Base-by-base conservation (phyloP, 495 filamentous ascomycete genomes). In the Xylaria nigripes region DNA sequence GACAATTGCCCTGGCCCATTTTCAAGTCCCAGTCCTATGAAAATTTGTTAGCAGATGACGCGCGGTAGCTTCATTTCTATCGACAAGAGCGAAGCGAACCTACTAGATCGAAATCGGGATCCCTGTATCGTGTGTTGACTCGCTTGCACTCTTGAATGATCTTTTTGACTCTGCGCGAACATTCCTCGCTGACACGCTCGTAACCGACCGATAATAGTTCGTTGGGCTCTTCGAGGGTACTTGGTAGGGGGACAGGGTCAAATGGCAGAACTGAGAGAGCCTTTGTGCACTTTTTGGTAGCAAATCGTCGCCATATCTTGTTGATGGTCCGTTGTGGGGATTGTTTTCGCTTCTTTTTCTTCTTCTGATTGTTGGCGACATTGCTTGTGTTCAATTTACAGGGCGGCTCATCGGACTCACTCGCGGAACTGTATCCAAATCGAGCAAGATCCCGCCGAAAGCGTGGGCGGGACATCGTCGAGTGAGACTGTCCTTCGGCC, bases 81-180 rank as follows among this genome's bases (percentile, higher is more conserved):
- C 13, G 15, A 5, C 32, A 36, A 13, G 10, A 13, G 15, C 10
- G 32, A 36, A 5, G 36, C 1, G 8, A 81, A 71, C 65, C 78
- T 72, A 80, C 86, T 76, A 67, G 80, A 68, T 97, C 89, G 65
- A 94, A 96, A 59, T 90, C 83, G 9, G 85, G 82, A 70, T 97
- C 92, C 13, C 87, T 81, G 60, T 96, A 97, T 61, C 91, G 91
- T 65, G 87, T 87, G 60, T 97, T 96, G 24, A 94, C 77, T 16
- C 87, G 76, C 56, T 80, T 73, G 68, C 91, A 96, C 68, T 95
- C 90, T 58, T 81, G 84, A 7, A 86, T 84, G 56, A 96, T 96
- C 64, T 89, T 88, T 19, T 81, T 79, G n/a, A 96, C 91, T 50
- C 90, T 90, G 27, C 76, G 75, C 41, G 76, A 73, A 67, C 92